Percentiles rank a stretch among this genome's conserved stretches.
phyloP scores from a whole-genome alignment of 1,284 basidiomycete genomes.

The Erythrobasidium hasegawianum region DNA sequence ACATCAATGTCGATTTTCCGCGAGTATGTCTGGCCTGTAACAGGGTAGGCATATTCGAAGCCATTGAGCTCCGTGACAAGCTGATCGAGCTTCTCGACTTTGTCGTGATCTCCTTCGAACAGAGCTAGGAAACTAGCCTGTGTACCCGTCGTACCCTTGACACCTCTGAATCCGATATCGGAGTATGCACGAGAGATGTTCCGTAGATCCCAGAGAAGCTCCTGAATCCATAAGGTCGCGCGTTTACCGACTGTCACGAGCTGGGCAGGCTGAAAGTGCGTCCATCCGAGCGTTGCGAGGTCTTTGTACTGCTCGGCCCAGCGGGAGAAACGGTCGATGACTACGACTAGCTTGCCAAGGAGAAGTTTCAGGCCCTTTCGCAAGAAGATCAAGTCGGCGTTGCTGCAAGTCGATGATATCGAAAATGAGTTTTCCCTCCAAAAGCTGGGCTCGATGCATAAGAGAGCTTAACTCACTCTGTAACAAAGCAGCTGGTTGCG shows the following conservation, averaged over 20 bases:
- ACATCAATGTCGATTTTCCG: conserved; percentile 96
- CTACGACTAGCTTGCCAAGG: conserved; percentile 77
- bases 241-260: conserved; percentile 98
- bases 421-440: neutral
- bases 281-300: conserved; percentile 73
- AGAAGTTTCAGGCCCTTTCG: conserved; percentile 80
- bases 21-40: conserved; percentile 97
- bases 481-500: conserved; percentile 97
- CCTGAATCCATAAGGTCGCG: conserved; percentile 96
- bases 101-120: conserved; percentile 88
- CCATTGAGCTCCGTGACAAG: conserved; percentile 85
- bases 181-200: conserved; percentile 86
- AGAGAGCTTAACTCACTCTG: conserved; percentile 60
- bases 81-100: conserved; percentile 87
- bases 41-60: conserved; percentile 92
- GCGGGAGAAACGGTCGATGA: conserved; percentile 78
- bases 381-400: conserved; percentile 96
- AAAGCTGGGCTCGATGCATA: neutral
- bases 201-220: conserved; percentile 92
- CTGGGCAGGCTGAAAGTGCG: conserved; percentile 98
- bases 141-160: conserved; percentile 98
- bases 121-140: conserved; percentile 93
- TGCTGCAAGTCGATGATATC: conserved; percentile 56
- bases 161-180: conserved; percentile 95
- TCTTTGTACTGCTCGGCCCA: conserved; percentile 62